phyloP scores from a whole-genome alignment of 305 asterid genomes.

The Fraxinus platypoda region DNA sequence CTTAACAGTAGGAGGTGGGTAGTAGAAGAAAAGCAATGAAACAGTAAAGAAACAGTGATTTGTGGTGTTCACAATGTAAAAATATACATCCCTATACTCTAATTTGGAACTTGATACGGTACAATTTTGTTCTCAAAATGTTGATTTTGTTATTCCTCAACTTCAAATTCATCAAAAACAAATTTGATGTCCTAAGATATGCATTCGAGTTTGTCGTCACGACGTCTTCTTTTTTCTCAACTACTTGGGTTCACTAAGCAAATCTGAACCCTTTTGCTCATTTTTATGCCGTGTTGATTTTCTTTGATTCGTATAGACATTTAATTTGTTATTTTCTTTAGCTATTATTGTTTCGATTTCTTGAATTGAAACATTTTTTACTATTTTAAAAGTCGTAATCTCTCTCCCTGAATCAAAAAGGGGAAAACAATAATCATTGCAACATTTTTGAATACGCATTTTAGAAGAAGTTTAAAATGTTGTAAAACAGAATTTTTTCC shows the following conservation, averaged over 20 bases:
- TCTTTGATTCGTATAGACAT: not conserved
- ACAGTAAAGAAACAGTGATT: not conserved
- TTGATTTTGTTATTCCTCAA: not conserved
- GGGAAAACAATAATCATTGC: not conserved
- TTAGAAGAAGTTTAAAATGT: not conserved
- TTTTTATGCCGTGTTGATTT: not conserved
- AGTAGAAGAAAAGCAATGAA: conserved; percentile 53
- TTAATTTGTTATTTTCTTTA: too few species aligned
- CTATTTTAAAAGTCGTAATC: not conserved
- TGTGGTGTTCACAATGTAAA: not conserved
- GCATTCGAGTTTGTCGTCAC: not conserved
- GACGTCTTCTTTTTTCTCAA: not conserved
- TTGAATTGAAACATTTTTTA: not conserved
- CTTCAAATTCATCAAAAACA: not conserved
- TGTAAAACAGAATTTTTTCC: not conserved
- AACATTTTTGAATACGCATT: not conserved
- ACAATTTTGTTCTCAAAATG: not conserved
- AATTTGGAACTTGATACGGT: not conserved
- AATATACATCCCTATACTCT: not conserved
- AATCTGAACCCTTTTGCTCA: not conserved
- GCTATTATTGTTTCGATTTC: not conserved
- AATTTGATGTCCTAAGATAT: not conserved
- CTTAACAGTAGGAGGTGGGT: conserved; percentile 22
- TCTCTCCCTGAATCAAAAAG: not conserved
- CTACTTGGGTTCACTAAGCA: not conserved